Evolutionary conservation across 2,329 filamentous ascomycete genomes (phyloP), one percentile per base, ranked within the genome.

Genomic region (Diplodia intermedia): DNA sequence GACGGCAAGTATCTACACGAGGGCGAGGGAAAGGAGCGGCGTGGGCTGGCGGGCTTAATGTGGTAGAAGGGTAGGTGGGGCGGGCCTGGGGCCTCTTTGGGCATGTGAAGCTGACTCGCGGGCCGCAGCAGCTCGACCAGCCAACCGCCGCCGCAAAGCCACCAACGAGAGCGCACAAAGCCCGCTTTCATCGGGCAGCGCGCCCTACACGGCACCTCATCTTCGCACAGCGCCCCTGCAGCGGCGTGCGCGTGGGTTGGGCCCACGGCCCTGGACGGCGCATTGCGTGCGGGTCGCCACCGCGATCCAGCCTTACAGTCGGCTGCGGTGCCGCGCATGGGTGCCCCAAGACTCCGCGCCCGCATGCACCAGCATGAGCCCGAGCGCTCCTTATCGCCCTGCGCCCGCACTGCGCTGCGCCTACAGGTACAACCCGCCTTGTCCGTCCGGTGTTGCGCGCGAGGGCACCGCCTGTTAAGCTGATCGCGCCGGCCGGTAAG

Each of bases 81-180:
- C 60, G 43, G 43, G 31, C 56, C 11, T 29, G 36, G 56, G 14
- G n/a, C 54, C 23, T 40, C 38, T 40, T 23, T 36, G 20, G 57
- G 57, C 57, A 62, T 50, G 57, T 62, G 57, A 50, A 62, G 40
- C 60, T 63, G 60, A 63, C 60, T 63, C 60, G 60, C 20, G 60
- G 47, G 60, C 60, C 47, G 29, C 31, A 29, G 29, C 43, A 63
- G 14, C 43, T n/a, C n/a, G n/a, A 43, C 31, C 60, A 63, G 33
- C 40, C 60, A 63, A 52, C 38, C 33, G 36, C 56, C 40, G 43
- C 40, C 15, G 18, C n/a, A n/a, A 20, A 49, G 57, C 57, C 40
- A 49, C 57, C 57, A 33, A 40, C 54, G 54, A 60, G 26, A 18
- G 55, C 20, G 36, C 38, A 12, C 55, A 18, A 29, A 29, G 36